Base-by-base conservation (phyloP, 768 basidiomycete species). In the Phlebiopsis gigantea region DNA sequence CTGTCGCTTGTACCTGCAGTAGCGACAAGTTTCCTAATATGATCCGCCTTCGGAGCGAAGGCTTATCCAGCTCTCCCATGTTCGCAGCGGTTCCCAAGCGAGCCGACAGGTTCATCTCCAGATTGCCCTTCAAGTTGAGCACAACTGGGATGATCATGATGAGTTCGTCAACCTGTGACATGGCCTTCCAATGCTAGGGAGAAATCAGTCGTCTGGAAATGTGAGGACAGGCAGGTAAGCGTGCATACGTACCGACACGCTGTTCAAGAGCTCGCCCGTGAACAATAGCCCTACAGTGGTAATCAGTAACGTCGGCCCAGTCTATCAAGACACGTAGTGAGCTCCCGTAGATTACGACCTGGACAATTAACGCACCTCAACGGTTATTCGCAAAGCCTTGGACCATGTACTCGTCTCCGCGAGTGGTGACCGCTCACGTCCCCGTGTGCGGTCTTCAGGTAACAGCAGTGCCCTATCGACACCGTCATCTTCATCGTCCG, bases 61-160 rank as follows among this genome's bases (percentile, higher is more conserved):
- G 82, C 30, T 85, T 80, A 68, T 98, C 93, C 4, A 99, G 83
- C 59, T 93, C 84, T 44, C 96, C 96, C 50, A 95, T 86, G 63
- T 98, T 97, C 5, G 95, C 90, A 1, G 94, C 88, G 0, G 97
- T 99, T 1, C 90, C 88, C n/a, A 99, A 79, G 14, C 96, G 82
- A 0, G 97, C 93, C 3, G 94, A 95, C 6, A 99, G 84, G 62
- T 97, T 98, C 96, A 98, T 98, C 71, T 98, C 97, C 34, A 98
- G 81, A 66, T 99, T 93, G n/a, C 96, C 97, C 65, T 97, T 98
- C 56, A 99, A 82, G 64, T 98, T 98, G 61, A 93, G 80, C 19
- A 98, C 76, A 59, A 95, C 93, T 10, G 96, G 95, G 3, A 98
- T 86, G 53, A 98, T 91, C 78, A 98, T 93, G 63, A 98, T 93